These are phyloP conservation scores for Drechslerella stenobrocha DNA, from an alignment of 2,329 filamentous ascomycete species.

Conservation along the genomic window DNA sequence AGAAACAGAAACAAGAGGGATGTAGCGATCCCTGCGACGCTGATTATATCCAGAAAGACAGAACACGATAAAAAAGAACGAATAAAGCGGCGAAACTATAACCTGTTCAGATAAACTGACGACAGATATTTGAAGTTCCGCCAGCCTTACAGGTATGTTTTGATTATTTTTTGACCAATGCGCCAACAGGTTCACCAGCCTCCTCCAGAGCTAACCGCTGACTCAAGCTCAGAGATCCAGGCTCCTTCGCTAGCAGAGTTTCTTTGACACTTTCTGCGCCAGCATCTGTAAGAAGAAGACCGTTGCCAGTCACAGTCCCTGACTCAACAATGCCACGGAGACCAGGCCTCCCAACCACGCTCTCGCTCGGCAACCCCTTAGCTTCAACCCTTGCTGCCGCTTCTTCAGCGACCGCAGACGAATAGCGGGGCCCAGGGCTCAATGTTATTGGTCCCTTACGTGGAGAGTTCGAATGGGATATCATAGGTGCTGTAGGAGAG, in stretches of 20 bases:
- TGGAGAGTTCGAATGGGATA: conserved; percentile 32
- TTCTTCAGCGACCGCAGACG: conserved; percentile 39
- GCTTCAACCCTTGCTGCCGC: conserved; percentile 39
- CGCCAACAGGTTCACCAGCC: conserved; percentile 2
- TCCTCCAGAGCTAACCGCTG: conserved; percentile 35
- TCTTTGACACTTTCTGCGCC: conserved; percentile 35
- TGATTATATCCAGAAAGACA: conserved; percentile 11
- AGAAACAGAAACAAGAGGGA: conserved; percentile 10
- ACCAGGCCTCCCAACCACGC: conserved; percentile 37
- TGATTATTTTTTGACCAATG: conserved; percentile 20
- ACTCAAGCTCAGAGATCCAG: conserved; percentile 33
- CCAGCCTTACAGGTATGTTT: neutral
- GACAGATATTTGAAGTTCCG: neutral
- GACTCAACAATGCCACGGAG: conserved; percentile 6
- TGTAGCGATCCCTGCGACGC: conserved; percentile 18
- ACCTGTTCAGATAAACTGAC: neutral
- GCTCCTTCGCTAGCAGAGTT: conserved; percentile 27
- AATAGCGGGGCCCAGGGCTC: conserved; percentile 32
- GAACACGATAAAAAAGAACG: neutral
- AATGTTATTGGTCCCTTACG: conserved; percentile 39
- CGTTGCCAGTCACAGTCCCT: conserved; percentile 28
- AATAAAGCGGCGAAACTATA: conserved; percentile 1
- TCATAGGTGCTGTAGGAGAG: conserved; percentile 35
- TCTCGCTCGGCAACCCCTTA: conserved; percentile 30
- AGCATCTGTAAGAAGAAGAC: conserved; percentile 27